Evolutionary conservation across 1,139 yeast genomes (phyloP), one percentile per base, ranked within the genome.

Genomic region (Candida sanyaensis): DNA sequence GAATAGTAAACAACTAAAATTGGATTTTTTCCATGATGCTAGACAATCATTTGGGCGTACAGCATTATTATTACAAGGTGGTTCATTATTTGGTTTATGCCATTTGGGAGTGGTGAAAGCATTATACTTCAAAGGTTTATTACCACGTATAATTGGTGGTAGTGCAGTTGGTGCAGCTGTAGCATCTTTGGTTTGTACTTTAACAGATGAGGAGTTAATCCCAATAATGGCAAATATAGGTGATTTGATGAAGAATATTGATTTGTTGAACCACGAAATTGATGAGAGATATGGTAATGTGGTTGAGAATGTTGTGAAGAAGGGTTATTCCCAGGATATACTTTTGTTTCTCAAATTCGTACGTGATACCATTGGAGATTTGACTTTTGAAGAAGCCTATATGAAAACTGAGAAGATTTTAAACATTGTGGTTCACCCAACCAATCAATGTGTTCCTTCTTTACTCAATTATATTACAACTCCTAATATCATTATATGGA

Each of bases 121-220:
- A 0, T 69, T 93, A 21, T 81, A 86, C 53, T 78, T 80, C 55
- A 84, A 86, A 52, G 86, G 90, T 0, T 68, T 92, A 34, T 71
- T 92, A 44, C 99, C 99, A 0, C 69, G 87, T 43, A 88, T 93
- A 4, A 81, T 93, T 34, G 88, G 95, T n/a, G 98, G 98, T 0
- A 87, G 93, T 51, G 95, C 97, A 0, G 90, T 90, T 49, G 98
- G 98, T 1, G 96, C 98, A 0, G 86, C 93, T 1, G 93, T 91
- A 24, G 98, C 96, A 0, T 84, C 96, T 0, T 69, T 90, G 42
- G 89, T 88, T 1, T 89, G 97, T 59, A 81, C 90, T 6, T 70
- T 87, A 48, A 69, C 75, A 2, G 82, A 84, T 53, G 71, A 76
- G 26, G 87, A 86, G 53, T 71, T 81, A 40, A 69, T 71, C n/a